Base-by-base conservation (phyloP, 345 rosid species). In the Lepidium africanum region DNA sequence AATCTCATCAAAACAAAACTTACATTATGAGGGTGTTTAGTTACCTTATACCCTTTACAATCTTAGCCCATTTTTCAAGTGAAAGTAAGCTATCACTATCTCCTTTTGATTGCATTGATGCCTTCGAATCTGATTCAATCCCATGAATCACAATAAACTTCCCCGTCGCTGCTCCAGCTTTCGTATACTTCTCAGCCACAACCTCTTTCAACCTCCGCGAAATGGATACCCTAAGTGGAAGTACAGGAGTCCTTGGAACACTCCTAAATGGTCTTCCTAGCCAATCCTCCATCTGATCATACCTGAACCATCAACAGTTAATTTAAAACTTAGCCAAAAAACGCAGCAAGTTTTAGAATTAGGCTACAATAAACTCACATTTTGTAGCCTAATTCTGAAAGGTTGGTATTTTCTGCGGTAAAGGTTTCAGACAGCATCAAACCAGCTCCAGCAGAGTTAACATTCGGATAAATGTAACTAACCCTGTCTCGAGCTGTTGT, bases 371-470 rank as follows among this genome's bases (percentile, higher is more conserved):
- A 6, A 55, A 73, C 90, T 81, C 80, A 90, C 97, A 90, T 93
- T 74, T 76, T 72, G 35, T 76, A 93, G 55, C 97, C 96, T 37
- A 78, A 82, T 47, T 87, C 96, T 12, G 98, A 77, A 63, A 93
- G 96, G 77, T 90, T 88, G 42, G 60, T 12, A 50, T 70, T 78
- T 37, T 88, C 87, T 27, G 96, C 73, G 1, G 87, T 81, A 72
- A 88, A 93, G 43, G 91, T 85, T 71, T 90, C 80, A 1, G 98
- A 84, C 30, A 93, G 80, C 69, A 93, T 75, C 43, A 93, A 43
- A 40, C 92, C 97, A 38, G 98, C 97, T 70, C 98, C 97, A 9
- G 96, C 97, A 69, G 97, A 87, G 82, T 93, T 93, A 37, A 90
- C 97, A 63, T 93, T 85, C 1, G 98, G 97, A 78, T 93, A 90